phyloP scores from a whole-genome alignment of 139 green algal species.

The Diplosphaera chodatii region DNA sequence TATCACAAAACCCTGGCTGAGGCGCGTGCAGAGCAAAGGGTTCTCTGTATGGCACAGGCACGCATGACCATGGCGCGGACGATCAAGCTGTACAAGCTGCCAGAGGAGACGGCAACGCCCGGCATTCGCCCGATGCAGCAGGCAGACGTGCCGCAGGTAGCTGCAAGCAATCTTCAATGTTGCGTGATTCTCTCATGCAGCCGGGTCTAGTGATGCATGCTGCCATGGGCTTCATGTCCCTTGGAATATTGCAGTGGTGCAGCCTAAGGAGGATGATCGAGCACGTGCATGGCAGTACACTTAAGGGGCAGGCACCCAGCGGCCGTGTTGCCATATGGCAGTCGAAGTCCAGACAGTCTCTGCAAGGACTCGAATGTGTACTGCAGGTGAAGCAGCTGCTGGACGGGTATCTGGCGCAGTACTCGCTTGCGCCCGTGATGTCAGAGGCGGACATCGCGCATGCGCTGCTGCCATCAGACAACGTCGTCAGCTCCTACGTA shows the following conservation, averaged over 20 bases:
- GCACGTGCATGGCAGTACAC: too few relatives aligned
- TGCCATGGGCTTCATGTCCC: too few relatives aligned
- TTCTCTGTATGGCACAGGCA: conserved; percentile 24
- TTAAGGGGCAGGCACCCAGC: too few relatives aligned
- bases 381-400: conserved; percentile 65
- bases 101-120: conserved; percentile 57
- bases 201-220: too few relatives aligned
- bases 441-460: conserved; percentile 82
- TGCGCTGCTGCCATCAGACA: conserved; percentile 56
- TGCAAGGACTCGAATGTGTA: background rate
- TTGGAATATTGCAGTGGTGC: too few relatives aligned
- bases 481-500: conserved; percentile 86
- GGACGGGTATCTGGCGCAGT: conserved; percentile 65
- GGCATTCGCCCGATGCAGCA: conserved; percentile 71
- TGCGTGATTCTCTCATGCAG: too few relatives aligned
- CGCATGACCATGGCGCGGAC: conserved; percentile 90
- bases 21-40: too few relatives aligned
- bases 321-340: background rate
- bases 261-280: too few relatives aligned
- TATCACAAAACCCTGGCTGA: too few relatives aligned
- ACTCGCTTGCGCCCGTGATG: conserved; percentile 63
- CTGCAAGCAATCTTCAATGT: too few relatives aligned
- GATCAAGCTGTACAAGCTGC: conserved; percentile 94
- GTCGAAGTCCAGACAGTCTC: background rate
- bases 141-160: conserved; percentile 60